Evolutionary conservation across 106 monocot species (phyloP).

Genomic region (Triglochin maritima): DNA sequence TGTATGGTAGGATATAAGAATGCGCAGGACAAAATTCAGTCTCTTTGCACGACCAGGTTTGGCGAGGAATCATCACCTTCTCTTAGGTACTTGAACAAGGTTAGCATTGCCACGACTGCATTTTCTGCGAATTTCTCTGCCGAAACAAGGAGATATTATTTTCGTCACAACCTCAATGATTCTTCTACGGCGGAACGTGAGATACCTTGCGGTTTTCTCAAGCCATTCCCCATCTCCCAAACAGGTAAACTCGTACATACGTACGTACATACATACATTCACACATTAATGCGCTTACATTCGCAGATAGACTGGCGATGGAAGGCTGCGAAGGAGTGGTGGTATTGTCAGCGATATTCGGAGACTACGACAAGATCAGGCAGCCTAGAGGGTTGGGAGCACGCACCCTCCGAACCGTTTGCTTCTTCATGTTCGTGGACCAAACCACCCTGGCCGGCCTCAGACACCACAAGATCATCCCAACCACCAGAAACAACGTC

Average conservation of each 20-base stretch:
- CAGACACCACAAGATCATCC: slow-evolving; percentile 35
- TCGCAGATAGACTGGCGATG: slow-evolving; percentile 65
- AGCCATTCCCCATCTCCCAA: slow-evolving; percentile 41
- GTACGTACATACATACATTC: neutral
- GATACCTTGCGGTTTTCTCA: slow-evolving; percentile 77
- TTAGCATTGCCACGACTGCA: slow-evolving; percentile 6
- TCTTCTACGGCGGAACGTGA: neutral
- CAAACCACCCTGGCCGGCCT: slow-evolving; percentile 45
- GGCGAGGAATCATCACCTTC: slow-evolving; percentile 10
- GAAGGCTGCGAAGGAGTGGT: slow-evolving; percentile 61
- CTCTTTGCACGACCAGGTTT: slow-evolving; percentile 18
- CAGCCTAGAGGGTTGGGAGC: slow-evolving; percentile 67
- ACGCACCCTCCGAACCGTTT: slow-evolving; percentile 38
- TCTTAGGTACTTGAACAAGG: slow-evolving; percentile 34
- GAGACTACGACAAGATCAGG: slow-evolving; percentile 79
- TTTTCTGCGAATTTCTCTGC: slow-evolving; percentile 69
- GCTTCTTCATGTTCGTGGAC: slow-evolving; percentile 96
- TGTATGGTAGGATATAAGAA: slow-evolving; percentile 29
- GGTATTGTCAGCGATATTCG: slow-evolving; percentile 63
- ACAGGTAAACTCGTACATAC: slow-evolving; percentile 26
- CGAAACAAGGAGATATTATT: slow-evolving; percentile 42
- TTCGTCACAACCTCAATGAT: slow-evolving; percentile 15
- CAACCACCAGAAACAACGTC: neutral
- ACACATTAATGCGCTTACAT: neutral
- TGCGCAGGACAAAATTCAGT: slow-evolving; percentile 46